phyloP scores from a whole-genome alignment of 1,284 basidiomycete species.

The Microbotryum scabiosae region DNA sequence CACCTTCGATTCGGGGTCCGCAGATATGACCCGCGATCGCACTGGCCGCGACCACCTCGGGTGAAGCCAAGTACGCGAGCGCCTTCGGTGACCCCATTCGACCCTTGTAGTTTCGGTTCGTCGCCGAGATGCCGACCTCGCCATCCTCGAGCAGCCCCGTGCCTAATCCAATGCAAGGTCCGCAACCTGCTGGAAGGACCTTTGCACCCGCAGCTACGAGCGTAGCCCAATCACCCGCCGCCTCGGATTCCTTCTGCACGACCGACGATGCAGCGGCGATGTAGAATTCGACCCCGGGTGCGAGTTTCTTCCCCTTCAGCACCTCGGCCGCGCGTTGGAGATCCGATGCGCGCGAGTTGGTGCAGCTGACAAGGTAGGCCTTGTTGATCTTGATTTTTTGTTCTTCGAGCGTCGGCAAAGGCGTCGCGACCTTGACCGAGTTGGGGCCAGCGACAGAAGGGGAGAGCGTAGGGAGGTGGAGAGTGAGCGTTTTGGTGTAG shows the following conservation, averaged over 20 bases:
- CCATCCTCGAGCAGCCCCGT: constrained; percentile 88
- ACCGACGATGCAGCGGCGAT: constrained; percentile 87
- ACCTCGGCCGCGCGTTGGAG: constrained; percentile 86
- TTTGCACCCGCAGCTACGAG: constrained; percentile 82
- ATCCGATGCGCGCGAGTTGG: constrained; percentile 93
- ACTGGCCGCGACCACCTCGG: constrained; percentile 92
- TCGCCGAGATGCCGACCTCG: constrained; percentile 91
- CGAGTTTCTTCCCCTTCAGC: constrained; percentile 73
- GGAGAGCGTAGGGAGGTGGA: constrained; percentile 87
- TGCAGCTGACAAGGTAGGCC: constrained; percentile 96
- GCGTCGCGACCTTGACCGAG: constrained; percentile 91
- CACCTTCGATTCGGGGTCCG: constrained; percentile 51
- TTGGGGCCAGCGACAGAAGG: constrained; percentile 96
- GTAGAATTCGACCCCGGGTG: constrained; percentile 90
- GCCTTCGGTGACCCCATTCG: constrained; percentile 95
- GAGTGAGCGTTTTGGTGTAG: constrained; percentile 80
- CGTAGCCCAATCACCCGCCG: constrained; percentile 76
- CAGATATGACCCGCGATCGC: constrained; percentile 87
- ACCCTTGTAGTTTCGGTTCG: constrained; percentile 98
- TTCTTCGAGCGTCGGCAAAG: constrained; percentile 69
- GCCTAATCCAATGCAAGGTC: constrained; percentile 94
- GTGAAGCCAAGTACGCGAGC: constrained; percentile 88
- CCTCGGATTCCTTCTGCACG: constrained; percentile 84
- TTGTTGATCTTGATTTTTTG: constrained; percentile 81
- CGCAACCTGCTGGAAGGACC: constrained; percentile 88